phyloP scores from a whole-genome alignment of 2,329 filamentous ascomycete genomes.

The Allantophomopsis cytisporea region DNA sequence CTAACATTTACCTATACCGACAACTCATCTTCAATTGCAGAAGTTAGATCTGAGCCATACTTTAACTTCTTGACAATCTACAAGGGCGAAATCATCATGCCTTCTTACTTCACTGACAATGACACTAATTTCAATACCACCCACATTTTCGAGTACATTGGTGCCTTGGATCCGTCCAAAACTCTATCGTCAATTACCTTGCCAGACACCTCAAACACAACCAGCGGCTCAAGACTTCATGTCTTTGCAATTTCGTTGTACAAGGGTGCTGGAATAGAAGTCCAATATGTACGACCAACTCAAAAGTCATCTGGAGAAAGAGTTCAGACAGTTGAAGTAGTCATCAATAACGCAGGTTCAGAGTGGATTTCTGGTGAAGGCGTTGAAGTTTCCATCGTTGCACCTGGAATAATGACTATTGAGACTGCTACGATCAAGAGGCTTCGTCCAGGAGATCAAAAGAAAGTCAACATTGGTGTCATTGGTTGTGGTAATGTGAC shows the following conservation, averaged over 20 bases:
- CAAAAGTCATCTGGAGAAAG: constrained; percentile 22
- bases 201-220: constrained; percentile 20
- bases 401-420: constrained; percentile 25
- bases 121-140: constrained; percentile 25
- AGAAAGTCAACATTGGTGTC: constrained; percentile 17
- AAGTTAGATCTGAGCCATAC: constrained; percentile 26
- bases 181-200: constrained; percentile 23
- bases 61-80: constrained; percentile 28
- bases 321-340: constrained; percentile 24
- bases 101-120: constrained; percentile 22
- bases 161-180: constrained; percentile 21
- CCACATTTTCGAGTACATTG: constrained; percentile 28
- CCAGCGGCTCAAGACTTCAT: constrained; percentile 21
- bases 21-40: constrained; percentile 21
- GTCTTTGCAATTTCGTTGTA: constrained; percentile 25
- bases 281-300: constrained; percentile 26
- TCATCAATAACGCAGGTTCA: constrained; percentile 20
- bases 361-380: constrained; percentile 10
- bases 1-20: constrained; percentile 27
- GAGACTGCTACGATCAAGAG: constrained; percentile 22
- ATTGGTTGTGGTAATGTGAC: constrained; percentile 13
- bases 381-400: constrained; percentile 15
- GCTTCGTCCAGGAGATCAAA: constrained; percentile 27
- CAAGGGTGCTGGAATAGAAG: constrained; percentile 13
- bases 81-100: constrained; percentile 28